Percentiles rank a stretch among this genome's conserved stretches.
phyloP scores from a whole-genome alignment of 2,329 filamentous ascomycete species.

The Diaporthe eres region DNA sequence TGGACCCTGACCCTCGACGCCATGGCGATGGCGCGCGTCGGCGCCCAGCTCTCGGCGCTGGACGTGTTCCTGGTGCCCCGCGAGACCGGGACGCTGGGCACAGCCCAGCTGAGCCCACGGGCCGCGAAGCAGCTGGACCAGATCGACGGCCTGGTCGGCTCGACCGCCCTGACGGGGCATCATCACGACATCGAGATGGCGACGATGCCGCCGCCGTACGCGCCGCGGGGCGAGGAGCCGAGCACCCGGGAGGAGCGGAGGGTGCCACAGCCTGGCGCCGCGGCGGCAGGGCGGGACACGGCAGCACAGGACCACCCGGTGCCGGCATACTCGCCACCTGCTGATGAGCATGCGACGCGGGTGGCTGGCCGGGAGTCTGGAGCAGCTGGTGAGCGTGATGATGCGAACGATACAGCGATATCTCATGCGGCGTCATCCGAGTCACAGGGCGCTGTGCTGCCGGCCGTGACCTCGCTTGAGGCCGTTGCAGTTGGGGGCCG shows the following conservation, averaged over 20 bases:
- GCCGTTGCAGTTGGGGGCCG: constrained; percentile 2
- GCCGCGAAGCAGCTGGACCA: constrained; percentile 9
- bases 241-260: neutral
- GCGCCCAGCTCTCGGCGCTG: constrained; percentile 35
- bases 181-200: constrained; percentile 26
- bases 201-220: constrained; percentile 29
- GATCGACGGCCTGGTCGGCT: constrained; percentile 32
- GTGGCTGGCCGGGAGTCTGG: neutral
- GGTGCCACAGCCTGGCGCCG: neutral
- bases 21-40: constrained; percentile 35
- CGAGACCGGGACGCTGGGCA: constrained; percentile 13
- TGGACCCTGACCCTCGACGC: constrained; percentile 41
- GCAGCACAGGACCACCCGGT: too few relatives aligned
- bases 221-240: constrained; percentile 7
- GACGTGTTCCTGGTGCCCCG: constrained; percentile 14
- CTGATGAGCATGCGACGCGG: neutral
- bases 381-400: neutral
- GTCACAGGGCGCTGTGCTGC: neutral
- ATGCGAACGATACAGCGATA: neutral
- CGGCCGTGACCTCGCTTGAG: neutral
- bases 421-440: neutral
- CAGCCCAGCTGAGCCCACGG: neutral
- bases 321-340: constrained; percentile 6
- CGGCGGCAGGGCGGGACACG: neutral
- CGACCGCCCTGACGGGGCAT: neutral